Conservation (phyloP, 73 alveolate species). For the Paramecium octaurelia region DNA sequence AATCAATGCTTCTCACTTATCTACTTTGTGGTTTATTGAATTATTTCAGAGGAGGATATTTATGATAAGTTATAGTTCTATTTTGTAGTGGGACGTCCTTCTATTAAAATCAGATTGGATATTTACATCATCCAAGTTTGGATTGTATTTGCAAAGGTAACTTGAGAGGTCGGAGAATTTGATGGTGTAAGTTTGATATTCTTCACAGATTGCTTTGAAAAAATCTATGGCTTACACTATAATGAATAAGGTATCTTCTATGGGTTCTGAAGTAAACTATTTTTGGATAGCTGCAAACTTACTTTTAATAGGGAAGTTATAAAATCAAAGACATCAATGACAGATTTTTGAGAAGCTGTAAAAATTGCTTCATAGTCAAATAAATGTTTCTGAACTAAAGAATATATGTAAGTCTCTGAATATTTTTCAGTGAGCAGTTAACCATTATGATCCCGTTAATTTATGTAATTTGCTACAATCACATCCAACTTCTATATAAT, state of each 20-base stretch:
- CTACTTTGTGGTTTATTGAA: constrained; percentile 17
- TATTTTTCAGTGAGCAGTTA: not conserved
- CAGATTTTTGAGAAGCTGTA: not conserved
- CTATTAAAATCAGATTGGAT: not conserved
- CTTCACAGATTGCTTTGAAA: constrained; percentile 41
- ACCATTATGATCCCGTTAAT: not conserved
- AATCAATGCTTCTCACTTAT: constrained; percentile 14
- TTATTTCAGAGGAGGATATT: constrained; percentile 14
- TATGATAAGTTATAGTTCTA: not conserved
- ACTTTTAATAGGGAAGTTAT: not conserved
- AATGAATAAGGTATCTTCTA: not conserved
- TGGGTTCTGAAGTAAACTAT: not conserved
- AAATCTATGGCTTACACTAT: constrained; percentile 20
- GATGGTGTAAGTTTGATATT: not conserved
- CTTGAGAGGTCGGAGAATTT: constrained; percentile 14
- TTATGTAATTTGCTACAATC: not conserved
- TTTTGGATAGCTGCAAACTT: not conserved
- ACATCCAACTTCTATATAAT: not conserved
- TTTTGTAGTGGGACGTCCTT: constrained; percentile 19
- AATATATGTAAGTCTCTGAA: not conserved
- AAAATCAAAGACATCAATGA: constrained; percentile 32
- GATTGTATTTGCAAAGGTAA: not conserved
- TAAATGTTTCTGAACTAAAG: constrained; percentile 35
- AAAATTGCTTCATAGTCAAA: constrained; percentile 20
- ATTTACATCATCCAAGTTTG: not conserved